phyloP scores from a whole-genome alignment of 208 protist genomes.

The Wallacemonas rigidus region DNA sequence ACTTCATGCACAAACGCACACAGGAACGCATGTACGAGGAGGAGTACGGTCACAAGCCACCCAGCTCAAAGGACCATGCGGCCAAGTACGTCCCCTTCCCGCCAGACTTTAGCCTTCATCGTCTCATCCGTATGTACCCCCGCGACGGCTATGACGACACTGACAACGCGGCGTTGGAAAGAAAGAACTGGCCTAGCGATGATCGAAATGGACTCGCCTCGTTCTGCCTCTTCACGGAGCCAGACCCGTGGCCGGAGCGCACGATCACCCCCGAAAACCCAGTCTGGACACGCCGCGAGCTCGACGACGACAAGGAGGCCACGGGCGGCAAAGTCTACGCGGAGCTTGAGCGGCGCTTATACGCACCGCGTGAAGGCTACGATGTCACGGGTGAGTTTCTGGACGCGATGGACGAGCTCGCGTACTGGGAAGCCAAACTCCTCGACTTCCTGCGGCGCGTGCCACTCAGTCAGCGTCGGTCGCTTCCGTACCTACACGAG shows the following conservation, averaged over 20 bases:
- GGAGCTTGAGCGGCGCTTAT: conserved; percentile 59
- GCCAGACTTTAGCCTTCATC: conserved; percentile 65
- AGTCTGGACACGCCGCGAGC: conserved; percentile 56
- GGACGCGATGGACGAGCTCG: conserved; percentile 82
- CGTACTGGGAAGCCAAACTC: conserved; percentile 69
- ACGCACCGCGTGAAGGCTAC: conserved; percentile 56
- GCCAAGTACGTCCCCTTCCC: conserved; percentile 79
- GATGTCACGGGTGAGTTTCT: conserved; percentile 66
- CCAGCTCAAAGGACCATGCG: conserved; percentile 60
- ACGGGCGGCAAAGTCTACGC: conserved; percentile 38
- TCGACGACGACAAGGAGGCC: conserved; percentile 46
- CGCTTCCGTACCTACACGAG: conserved; percentile 77
- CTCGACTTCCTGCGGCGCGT: conserved; percentile 63
- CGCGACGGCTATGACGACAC: neutral
- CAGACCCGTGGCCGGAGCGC: conserved; percentile 82
- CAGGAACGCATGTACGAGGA: conserved; percentile 87
- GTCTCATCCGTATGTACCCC: conserved; percentile 50
- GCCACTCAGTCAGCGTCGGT: conserved; percentile 70
- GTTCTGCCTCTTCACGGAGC: conserved; percentile 28
- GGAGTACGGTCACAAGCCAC: conserved; percentile 78
- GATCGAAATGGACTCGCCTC: conserved; percentile 27
- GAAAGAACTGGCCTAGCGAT: conserved; percentile 23
- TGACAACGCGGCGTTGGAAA: neutral
- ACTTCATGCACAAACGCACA: conserved; percentile 87
- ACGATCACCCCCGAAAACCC: conserved; percentile 76